Evolutionary conservation across 2,329 filamentous ascomycete species (phyloP).

Genomic region (Fusarium newnesense): DNA sequence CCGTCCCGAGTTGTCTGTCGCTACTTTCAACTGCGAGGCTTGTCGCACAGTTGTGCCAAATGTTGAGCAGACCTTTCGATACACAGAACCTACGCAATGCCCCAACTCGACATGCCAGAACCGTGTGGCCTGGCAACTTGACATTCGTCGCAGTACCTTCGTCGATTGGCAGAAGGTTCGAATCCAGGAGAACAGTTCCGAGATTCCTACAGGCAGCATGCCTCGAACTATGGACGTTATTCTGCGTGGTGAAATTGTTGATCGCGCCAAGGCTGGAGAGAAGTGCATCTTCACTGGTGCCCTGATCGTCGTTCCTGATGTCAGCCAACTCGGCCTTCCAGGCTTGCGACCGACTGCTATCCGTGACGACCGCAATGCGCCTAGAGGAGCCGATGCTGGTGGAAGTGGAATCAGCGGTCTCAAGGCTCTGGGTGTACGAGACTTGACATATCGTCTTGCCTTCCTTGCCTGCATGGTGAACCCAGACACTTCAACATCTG

Average conservation of each 20-base stretch:
- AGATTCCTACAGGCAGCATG: constrained; percentile 99
- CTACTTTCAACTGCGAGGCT: constrained; percentile 90
- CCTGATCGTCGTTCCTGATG: constrained; percentile 94
- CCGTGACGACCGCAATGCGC: constrained; percentile 79
- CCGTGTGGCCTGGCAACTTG: constrained; percentile 92
- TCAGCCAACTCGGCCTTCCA: constrained; percentile 92
- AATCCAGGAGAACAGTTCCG: constrained; percentile 97
- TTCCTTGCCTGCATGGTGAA: constrained; percentile 97
- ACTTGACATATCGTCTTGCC: constrained; percentile 94
- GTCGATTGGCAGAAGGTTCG: constrained; percentile 99
- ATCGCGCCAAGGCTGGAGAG: constrained; percentile 95
- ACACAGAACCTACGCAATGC: constrained; percentile 96
- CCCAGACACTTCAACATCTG: constrained; percentile 84
- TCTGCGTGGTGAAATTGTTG: constrained; percentile 94
- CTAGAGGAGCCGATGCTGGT: constrained; percentile 81
- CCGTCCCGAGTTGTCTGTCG: constrained; percentile 89
- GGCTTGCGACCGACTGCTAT: constrained; percentile 85
- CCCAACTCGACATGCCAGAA: constrained; percentile 90
- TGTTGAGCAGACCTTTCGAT: constrained; percentile 96
- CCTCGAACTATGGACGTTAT: constrained; percentile 98
- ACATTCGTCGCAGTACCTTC: constrained; percentile 96
- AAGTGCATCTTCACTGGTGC: constrained; percentile 98
- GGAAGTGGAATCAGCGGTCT: constrained; percentile 87
- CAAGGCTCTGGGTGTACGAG: constrained; percentile 91
- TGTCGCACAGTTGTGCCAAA: constrained; percentile 88